Base-by-base conservation (phyloP, 768 basidiomycete species). In the Lactarius tabidus region DNA sequence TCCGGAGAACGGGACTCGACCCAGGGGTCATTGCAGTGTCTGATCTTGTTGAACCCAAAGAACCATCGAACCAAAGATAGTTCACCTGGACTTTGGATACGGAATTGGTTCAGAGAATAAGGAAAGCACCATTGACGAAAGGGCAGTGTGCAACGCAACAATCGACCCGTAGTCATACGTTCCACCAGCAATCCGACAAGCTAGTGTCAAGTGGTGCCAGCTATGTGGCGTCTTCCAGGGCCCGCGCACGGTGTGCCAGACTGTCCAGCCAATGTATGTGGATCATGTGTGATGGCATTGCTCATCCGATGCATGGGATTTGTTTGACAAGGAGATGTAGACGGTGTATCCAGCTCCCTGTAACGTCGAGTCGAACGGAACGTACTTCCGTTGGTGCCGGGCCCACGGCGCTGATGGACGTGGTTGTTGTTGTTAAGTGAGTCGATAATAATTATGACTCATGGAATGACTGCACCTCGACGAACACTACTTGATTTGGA, bases 361-460 rank as follows among this genome's bases (percentile, higher is more conserved):
- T 62, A 36, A 51, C 64, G 35, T 56, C 26, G 54, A 54, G 26
- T 20, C n/a, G 41, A 57, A 57, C 60, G 52, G 52, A 58, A 62
- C 65, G 48, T 66, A 36, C 51, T 53, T 53, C 51, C 57, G 53
- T 53, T 48, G 23, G 51, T 10, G 60, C 65, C 60, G 33, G 41
- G 60, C 55, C 14, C 26, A 29, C 56, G 65, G 65, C 55, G 60
- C 56, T 62, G 60, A 66, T 56, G 39, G 15, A 51, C 28, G 3
- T 29, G 0, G 26, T 8, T 26, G 38, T 38, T 38, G 3, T 26
- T 17, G 14, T 4, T 15, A 8, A 18, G 18, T 38, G 63, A 64
- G 38, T 59, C 63, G 41, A 51, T 18, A 35, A 23, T 51, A 51
- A 51, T 29, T 14, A 39, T 56, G 54, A 65, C 54, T 65, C 59